Conservation (phyloP, 441 rosid species). For the Mallotus japonicus region DNA sequence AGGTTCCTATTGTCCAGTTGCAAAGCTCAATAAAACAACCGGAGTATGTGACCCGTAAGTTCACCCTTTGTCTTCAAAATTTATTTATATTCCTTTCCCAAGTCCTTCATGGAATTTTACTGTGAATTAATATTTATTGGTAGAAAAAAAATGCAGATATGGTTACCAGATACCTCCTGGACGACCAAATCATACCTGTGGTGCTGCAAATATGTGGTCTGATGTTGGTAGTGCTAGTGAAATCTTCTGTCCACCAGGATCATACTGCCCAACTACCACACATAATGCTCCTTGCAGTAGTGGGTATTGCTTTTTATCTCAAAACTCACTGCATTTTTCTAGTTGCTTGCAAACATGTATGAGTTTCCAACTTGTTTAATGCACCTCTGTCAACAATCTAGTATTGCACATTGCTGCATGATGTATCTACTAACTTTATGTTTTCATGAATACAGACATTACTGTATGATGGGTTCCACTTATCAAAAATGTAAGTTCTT, state of each 20-base stretch:
- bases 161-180: conserved; percentile 72
- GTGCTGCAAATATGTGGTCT: conserved; percentile 88
- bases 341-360: conserved; percentile 6
- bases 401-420: conserved; percentile 13
- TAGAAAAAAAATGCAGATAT: conserved; percentile 53
- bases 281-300: conserved; percentile 49
- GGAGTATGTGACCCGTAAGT: conserved; percentile 75
- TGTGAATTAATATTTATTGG: conserved; percentile 19
- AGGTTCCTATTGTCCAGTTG: conserved; percentile 66
- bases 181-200: conserved; percentile 66
- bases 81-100: conserved; percentile 10
- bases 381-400: conserved; percentile 13
- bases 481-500: conserved; percentile 52
- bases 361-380: conserved; percentile 5
- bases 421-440: conserved; percentile 16
- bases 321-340: conserved; percentile 20
- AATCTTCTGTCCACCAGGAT: conserved; percentile 79
- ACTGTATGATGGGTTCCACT: conserved; percentile 84
- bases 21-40: conserved; percentile 49
- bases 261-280: conserved; percentile 74
- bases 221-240: conserved; percentile 50
- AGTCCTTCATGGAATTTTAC: neutral
- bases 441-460: conserved; percentile 55
- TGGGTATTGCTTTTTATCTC: conserved; percentile 61
- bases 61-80: conserved; percentile 17